Base-by-base conservation (phyloP, 192 early-diverging fungal genomes). In the Entophlyctis luteolus region DNA sequence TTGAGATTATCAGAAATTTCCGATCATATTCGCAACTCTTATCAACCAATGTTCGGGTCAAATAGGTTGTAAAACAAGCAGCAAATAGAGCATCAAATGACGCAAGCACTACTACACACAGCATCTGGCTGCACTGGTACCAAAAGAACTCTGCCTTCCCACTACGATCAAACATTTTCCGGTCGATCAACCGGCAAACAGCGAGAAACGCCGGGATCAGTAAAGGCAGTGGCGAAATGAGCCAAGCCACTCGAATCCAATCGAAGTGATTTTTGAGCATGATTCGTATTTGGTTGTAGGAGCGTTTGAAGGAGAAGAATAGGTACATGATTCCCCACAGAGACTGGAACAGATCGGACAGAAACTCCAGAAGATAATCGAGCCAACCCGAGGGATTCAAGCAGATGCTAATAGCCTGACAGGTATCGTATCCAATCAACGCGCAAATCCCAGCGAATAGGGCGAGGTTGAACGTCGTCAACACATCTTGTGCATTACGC, bases 41-140 rank as follows among this genome's bases (percentile, higher is more conserved):
- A 20, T 52, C 49, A 20, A 52, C 49, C 6, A 10, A 28, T 5
- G 49, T 52, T 20, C 49, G 49, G 5, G 22, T 20, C 10, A 52
- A 28, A 20, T 16, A 52, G 10, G 10, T 10, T 16, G 29, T 28
- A 52, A 52, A 52, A 20, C 49, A 52, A 20, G 20, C 22, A 20
- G 29, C 10, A 28, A 52, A 52, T 20, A 52, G 10, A 20, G 49
- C 28, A 20, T 52, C 49, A 52, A 52, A 52, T 20, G 12, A 20
- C 49, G 20, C 22, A 20, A 52, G 49, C 0, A 20, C 28, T 10
- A 52, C 28, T 16, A 28, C 28, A 20, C 49, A 52, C 12, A 52
- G 20, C 22, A 52, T 52, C 49, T 52, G 49, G 29, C 49, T 52
- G 20, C 49, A 52, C 20, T 52, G 49, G 29, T 52, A 52, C 49